Base-by-base conservation (phyloP, 2,329 filamentous ascomycete species). In the Niveomyces coronatus region DNA sequence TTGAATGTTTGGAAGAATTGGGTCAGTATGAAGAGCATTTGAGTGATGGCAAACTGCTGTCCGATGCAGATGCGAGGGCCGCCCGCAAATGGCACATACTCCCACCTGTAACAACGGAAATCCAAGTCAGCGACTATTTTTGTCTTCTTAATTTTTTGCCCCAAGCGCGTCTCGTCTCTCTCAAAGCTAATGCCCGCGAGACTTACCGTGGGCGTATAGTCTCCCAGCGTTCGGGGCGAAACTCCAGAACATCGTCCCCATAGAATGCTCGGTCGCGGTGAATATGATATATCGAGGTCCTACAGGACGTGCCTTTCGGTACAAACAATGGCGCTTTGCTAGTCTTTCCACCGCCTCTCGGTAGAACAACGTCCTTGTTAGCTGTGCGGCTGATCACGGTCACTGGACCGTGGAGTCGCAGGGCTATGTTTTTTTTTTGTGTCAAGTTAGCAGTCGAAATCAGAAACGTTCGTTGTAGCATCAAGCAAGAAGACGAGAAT, bases 331-430 rank as follows among this genome's bases (percentile, higher is more conserved):
- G 58, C 7, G 52, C 45, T 27, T 56, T 49, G 11, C 63, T 56
- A 45, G 66, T 57, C 2, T 50, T 48, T 2, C 64, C 64, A 11
- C 65, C 64, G 7, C 64, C 65, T 4, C 47, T 46, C 2, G 65
- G 64, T 11, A 68, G 49, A 5, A 57, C 49, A 0, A 62, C 64
- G 45, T 70, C 63, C 11, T 56, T 53, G 5, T 55, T 50, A 1
- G 66, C 62, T 17, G 53, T 48, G 6, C 67, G 59, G 31, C 55
- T 51, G 46, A 70, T 71, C 19, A 53, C 48, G 3, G 65, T 53
- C 1, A 71, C 62, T 2, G 64, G 58, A 2, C 67, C 60, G 42
- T 61, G 64, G 14, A 71, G 49, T 9, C 69, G 59, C 16, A 71
- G 49, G 1, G 57, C 61, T 61, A 22, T n/a, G n/a, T n/a, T n/a